Percentiles rank a stretch among this genome's conserved stretches.
phyloP scores from a whole-genome alignment of 331 rosid species.

The Acacia concinna region DNA sequence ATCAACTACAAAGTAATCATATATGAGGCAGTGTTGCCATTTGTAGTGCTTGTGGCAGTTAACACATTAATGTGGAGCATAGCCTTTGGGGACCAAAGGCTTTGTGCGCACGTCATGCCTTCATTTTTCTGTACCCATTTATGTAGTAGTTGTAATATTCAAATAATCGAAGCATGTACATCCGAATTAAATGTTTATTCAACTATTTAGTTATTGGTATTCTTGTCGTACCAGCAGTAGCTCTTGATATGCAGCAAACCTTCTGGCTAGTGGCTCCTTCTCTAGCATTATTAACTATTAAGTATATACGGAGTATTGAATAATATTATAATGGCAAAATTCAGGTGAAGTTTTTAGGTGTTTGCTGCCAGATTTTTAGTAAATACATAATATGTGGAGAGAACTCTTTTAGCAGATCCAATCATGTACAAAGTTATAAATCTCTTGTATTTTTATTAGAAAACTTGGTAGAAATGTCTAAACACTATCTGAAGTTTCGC shows the following conservation, averaged over 20 bases:
- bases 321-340: neutral
- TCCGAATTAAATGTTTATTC: conserved; percentile 12
- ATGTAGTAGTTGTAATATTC: neutral
- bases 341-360: neutral
- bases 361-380: neutral
- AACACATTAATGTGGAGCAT: neutral
- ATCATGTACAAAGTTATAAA: neutral
- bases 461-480: neutral
- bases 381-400: neutral
- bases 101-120: neutral
- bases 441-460: neutral
- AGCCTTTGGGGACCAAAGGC: neutral
- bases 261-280: neutral
- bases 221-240: neutral
- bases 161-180: neutral
- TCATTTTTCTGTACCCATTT: neutral
- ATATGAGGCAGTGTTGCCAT: neutral
- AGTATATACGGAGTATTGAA: neutral
- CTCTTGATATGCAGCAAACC: neutral
- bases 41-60: neutral
- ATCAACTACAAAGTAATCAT: neutral
- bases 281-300: neutral
- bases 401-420: neutral
- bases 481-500: neutral
- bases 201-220: neutral